Conservation (phyloP, 139 green algal species). For the Closterium sp. region DNA sequence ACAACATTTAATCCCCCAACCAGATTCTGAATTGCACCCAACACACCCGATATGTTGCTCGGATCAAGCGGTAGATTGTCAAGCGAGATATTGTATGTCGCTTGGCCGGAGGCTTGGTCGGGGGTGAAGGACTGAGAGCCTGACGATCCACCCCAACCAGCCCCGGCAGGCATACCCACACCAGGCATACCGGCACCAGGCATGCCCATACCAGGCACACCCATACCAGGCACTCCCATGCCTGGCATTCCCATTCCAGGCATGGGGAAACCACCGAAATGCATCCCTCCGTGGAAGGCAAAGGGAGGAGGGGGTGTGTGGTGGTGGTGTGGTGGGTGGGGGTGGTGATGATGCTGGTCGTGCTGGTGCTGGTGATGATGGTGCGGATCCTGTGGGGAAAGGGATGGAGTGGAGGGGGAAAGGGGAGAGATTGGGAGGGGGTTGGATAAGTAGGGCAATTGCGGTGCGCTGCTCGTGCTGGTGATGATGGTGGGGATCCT, state of each 20-base stretch:
- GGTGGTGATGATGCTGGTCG: neutral
- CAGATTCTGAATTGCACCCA: neutral
- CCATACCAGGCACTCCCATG: neutral
- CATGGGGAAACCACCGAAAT: neutral
- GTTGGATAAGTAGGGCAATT: no score
- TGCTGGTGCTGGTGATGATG: no score
- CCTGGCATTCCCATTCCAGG: neutral
- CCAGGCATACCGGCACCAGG: neutral
- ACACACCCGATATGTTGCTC: neutral
- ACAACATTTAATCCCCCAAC: neutral
- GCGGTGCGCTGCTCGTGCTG: no score
- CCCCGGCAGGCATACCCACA: neutral
- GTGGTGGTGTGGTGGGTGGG: neutral
- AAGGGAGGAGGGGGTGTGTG: neutral
- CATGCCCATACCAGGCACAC: neutral
- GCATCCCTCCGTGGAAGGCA: neutral
- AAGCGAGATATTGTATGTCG: neutral
- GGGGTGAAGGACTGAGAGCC: neutral
- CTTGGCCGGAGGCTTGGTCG: neutral
- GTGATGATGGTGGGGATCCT: no score
- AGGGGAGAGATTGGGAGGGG: no score
- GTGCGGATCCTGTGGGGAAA: no score
- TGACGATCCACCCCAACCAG: neutral
- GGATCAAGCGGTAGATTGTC: neutral
- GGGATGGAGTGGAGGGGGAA: no score